Conservation (phyloP, 2,329 filamentous ascomycete genomes). For the Pezicula radicicola region DNA sequence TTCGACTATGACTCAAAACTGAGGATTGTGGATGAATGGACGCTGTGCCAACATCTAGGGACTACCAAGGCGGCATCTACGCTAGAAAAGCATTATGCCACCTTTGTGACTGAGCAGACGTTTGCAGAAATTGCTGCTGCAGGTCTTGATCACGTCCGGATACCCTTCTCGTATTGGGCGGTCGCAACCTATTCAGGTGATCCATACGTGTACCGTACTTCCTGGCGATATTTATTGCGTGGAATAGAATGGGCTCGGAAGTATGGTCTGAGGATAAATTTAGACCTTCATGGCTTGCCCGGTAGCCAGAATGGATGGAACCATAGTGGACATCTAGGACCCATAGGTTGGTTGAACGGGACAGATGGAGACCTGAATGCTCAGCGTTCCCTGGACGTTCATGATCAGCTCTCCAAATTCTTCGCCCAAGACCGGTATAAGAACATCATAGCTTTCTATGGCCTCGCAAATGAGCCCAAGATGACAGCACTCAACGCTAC, state of each 20-base stretch:
- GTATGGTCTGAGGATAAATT: slow-evolving; percentile 86
- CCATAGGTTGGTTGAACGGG: slow-evolving; percentile 88
- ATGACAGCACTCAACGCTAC: slow-evolving; percentile 69
- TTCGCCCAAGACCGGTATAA: slow-evolving; percentile 92
- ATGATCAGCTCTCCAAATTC: slow-evolving; percentile 84
- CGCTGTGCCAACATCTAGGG: slow-evolving; percentile 70
- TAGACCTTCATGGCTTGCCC: slow-evolving; percentile 88
- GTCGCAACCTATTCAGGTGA: slow-evolving; percentile 81
- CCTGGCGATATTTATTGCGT: slow-evolving; percentile 90
- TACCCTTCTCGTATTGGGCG: slow-evolving; percentile 94
- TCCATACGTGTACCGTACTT: slow-evolving; percentile 80
- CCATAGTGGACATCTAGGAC: slow-evolving; percentile 80
- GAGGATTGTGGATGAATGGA: slow-evolving; percentile 84
- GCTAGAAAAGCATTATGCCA: slow-evolving; percentile 88
- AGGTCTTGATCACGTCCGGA: slow-evolving; percentile 94
- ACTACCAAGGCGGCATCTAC: slow-evolving; percentile 57
- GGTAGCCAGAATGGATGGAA: slow-evolving; percentile 98
- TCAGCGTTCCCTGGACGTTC: slow-evolving; percentile 80
- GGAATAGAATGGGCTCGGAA: slow-evolving; percentile 93
- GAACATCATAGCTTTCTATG: slow-evolving; percentile 90
- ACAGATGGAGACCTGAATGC: slow-evolving; percentile 75
- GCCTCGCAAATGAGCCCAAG: slow-evolving; percentile 88
- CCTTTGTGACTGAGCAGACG: slow-evolving; percentile 80
- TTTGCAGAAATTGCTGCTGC: slow-evolving; percentile 83
- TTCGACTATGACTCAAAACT: slow-evolving; percentile 62